A percentile compares a stretch with the other conserved stretches of the same genome.
Evolutionary conservation across 306 rosid species (phyloP).

Genomic region (Pyrus communis): DNA sequence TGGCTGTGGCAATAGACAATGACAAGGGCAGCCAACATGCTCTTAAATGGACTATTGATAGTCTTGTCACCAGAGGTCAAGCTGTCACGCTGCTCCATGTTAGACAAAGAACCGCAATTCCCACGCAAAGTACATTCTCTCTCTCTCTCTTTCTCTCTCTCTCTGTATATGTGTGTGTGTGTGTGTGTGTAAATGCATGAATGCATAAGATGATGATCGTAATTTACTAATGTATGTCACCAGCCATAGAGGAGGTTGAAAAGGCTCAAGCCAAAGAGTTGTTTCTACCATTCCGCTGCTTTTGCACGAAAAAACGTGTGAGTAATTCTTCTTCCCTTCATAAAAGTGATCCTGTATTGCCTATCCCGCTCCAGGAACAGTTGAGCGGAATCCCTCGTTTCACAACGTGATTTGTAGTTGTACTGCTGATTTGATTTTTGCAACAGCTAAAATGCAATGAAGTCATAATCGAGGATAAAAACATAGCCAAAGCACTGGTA

Average conservation of each 20-base stretch:
- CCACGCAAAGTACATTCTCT: slow-evolving; percentile 29
- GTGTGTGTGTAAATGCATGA: not conserved
- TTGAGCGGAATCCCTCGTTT: too few species aligned
- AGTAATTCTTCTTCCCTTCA: slow-evolving; percentile 6
- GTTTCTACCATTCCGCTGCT: slow-evolving; percentile 68
- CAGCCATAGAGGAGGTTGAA: slow-evolving; percentile 31
- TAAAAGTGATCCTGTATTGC: too few species aligned
- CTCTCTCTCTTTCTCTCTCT: not conserved
- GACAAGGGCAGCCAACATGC: slow-evolving; percentile 73
- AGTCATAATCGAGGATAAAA: slow-evolving; percentile 49
- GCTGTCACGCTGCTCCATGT: slow-evolving; percentile 47
- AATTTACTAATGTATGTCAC: too few species aligned
- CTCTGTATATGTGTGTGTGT: not conserved
- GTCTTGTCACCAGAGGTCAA: slow-evolving; percentile 33
- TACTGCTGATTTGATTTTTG: not conserved
- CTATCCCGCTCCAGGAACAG: too few species aligned
- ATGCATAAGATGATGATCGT: too few species aligned
- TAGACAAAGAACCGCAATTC: slow-evolving; percentile 40
- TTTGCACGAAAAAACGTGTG: slow-evolving; percentile 61
- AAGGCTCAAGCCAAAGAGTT: slow-evolving; percentile 52
- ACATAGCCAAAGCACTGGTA: slow-evolving; percentile 46
- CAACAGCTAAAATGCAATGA: slow-evolving; percentile 69
- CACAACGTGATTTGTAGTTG: not conserved
- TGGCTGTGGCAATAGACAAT: slow-evolving; percentile 72
- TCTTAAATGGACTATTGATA: slow-evolving; percentile 59